Evolutionary conservation across 1,284 basidiomycete genomes (phyloP).

Genomic region (Schizophyllum amplum): DNA sequence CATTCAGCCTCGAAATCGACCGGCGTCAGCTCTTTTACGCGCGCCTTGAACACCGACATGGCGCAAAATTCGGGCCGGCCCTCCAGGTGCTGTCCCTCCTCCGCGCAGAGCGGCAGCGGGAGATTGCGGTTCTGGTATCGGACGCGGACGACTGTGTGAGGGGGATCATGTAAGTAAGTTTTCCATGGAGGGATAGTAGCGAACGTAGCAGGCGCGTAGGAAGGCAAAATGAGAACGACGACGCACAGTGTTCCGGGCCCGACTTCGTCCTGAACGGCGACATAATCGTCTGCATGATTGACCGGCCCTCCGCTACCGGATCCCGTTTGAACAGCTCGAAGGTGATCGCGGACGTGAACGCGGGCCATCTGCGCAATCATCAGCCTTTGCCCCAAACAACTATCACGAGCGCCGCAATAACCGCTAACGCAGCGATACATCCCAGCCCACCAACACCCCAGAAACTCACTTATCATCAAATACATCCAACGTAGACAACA

Average conservation of each 20-base stretch:
- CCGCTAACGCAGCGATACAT: no score
- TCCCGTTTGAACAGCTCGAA: slow-evolving; percentile 61
- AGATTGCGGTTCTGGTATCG: slow-evolving; percentile 70
- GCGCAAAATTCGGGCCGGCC: slow-evolving; percentile 76
- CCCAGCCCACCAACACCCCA: no score
- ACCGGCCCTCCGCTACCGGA: slow-evolving; percentile 14
- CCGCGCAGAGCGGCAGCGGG: slow-evolving; percentile 58
- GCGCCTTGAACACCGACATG: slow-evolving; percentile 54
- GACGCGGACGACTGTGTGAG: slow-evolving; percentile 57
- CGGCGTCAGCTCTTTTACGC: slow-evolving; percentile 58
- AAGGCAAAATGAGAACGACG: slow-evolving; percentile 1
- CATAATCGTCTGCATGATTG: slow-evolving; percentile 28
- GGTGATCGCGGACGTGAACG: slow-evolving; percentile 64
- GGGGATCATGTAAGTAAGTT: neutral
- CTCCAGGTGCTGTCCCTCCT: slow-evolving; percentile 58
- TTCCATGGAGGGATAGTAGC: neutral
- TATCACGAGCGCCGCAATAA: neutral
- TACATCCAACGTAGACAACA: slow-evolving; percentile 64
- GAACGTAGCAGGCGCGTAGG: neutral
- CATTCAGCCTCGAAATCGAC: slow-evolving; percentile 61
- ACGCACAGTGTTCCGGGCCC: slow-evolving; percentile 36
- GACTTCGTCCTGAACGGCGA: slow-evolving; percentile 22
- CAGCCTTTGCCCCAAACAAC: neutral
- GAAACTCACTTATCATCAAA: slow-evolving; percentile 58
- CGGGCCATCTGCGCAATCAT: slow-evolving; percentile 50